Evolutionary conservation across 2,329 filamentous ascomycete genomes (phyloP), one percentile per base, ranked within the genome.

Genomic region (Lasiodiplodia hormozganensis): DNA sequence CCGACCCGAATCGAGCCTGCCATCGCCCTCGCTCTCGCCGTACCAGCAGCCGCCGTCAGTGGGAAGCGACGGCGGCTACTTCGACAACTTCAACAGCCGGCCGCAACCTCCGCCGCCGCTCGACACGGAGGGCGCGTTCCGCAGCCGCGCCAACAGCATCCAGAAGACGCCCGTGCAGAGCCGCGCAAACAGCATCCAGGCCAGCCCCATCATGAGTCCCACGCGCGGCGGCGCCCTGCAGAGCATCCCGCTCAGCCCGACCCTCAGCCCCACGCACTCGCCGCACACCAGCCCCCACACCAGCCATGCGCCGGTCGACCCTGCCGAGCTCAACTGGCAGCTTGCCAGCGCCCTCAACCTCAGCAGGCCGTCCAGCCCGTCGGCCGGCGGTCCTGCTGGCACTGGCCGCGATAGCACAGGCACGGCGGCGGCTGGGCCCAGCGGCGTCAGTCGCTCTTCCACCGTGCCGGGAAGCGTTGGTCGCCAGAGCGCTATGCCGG

Each of bases 321-420:
- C 31, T 1, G 58, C 58, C n/a, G 57, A 60, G 21, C 40, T 49
- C 52, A 77, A 84, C 69, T 84, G 82, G 82, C 82, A 84, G 69
- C 82, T 84, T 69, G 82, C 82, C 18, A 77, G 78, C 5, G 82
- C 82, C 0, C 74, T 79, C 67, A 68, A 62, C 58, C 75, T 79
- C 68, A 79, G 77, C 75, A 80, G 75, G 71, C 78, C 74, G 68
- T 77, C 76, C 8, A 80, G 73, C 68, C 77, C 78, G n/a, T 34
- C 31, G 73, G 78, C 52, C 18, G 43, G 10, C 43, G 8, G 43
- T 6, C 18, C 16, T 7, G 18, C 6, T 16, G 18, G 40, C n/a
- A 16, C 18, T 73, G 72, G 72, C 70, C 72, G 76, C 68, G 62
- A 47, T 18, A 40, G 38, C 31, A 40, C n/a, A 31, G 57, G 53